These are phyloP conservation scores for Scytalidium lignicola DNA, from an alignment of 2,329 filamentous ascomycete species.

Conservation along the genomic window DNA sequence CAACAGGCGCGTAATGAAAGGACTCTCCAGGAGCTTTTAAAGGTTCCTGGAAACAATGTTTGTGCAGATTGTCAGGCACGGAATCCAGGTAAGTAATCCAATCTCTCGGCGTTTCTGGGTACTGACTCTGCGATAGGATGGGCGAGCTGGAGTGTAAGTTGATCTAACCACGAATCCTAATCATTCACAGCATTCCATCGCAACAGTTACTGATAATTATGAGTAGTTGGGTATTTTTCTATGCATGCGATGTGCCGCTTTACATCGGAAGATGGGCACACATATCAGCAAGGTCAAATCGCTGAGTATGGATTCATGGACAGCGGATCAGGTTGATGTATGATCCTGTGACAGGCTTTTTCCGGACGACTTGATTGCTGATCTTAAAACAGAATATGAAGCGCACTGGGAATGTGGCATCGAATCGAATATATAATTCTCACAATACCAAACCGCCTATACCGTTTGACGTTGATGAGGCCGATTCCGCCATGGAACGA, in stretches of 20 bases:
- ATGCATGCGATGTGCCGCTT: constrained; percentile 92
- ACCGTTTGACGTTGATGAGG: constrained; percentile 86
- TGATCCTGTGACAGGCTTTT: constrained; percentile 25
- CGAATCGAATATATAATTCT: constrained; percentile 87
- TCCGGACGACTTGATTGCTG: constrained; percentile 6
- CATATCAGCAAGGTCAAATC: constrained; percentile 99
- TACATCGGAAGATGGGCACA: constrained; percentile 94
- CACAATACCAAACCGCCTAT: constrained; percentile 76
- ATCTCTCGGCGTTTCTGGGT: not conserved
- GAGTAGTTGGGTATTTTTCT: constrained; percentile 84
- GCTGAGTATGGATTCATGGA: constrained; percentile 97
- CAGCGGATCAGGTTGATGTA: constrained; percentile 93
- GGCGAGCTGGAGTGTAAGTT: constrained; percentile 31
- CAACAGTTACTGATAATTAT: constrained; percentile 12
- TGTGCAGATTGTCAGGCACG: constrained; percentile 90
- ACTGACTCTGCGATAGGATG: constrained; percentile 21
- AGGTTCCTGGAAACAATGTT: constrained; percentile 81
- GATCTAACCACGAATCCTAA: not conserved
- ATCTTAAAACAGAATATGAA: constrained; percentile 72
- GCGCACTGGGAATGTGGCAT: constrained; percentile 77
- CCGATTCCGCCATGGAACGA: constrained; percentile 88
- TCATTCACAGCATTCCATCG: not conserved
- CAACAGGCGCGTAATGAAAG: constrained; percentile 98
- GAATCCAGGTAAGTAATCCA: constrained; percentile 71
- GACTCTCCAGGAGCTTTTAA: constrained; percentile 81